These are phyloP conservation scores for Ophiostoma piceae DNA, from an alignment of 2,329 filamentous ascomycete genomes.

Conservation along the genomic window DNA sequence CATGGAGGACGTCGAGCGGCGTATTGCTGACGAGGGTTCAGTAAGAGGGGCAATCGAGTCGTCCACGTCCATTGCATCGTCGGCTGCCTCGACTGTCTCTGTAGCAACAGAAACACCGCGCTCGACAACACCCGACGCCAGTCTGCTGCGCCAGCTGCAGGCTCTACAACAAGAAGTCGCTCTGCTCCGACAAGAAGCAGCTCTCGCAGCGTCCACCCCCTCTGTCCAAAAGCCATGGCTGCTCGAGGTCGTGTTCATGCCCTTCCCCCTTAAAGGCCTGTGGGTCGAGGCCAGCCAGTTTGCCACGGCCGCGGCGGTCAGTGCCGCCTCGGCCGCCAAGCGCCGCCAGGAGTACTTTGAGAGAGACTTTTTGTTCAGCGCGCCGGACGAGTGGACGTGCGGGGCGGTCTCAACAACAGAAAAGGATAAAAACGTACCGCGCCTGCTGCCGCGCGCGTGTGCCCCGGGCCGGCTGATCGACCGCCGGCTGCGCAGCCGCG, in stretches of 20 bases:
- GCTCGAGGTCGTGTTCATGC: constrained; percentile 69
- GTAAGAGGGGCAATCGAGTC: constrained; percentile 35
- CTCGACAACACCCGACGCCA: constrained; percentile 14
- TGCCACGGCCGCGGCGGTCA: constrained; percentile 31
- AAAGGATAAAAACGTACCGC: constrained; percentile 49
- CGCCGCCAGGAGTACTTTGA: constrained; percentile 31
- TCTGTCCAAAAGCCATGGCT: constrained; percentile 54
- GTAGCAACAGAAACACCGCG: neutral
- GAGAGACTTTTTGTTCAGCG: constrained; percentile 17
- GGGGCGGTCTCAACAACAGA: constrained; percentile 36
- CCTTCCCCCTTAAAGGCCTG: constrained; percentile 57
- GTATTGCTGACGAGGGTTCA: constrained; percentile 41
- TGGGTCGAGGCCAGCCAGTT: constrained; percentile 51
- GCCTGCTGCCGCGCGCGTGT: constrained; percentile 65
- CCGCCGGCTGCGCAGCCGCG: constrained; percentile 67
- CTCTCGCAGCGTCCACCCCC: neutral
- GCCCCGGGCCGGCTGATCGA: constrained; percentile 58
- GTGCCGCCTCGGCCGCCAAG: constrained; percentile 24
- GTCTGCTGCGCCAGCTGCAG: constrained; percentile 43
- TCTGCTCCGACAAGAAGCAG: neutral
- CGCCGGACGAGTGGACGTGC: constrained; percentile 47
- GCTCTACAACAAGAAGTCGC: constrained; percentile 29
- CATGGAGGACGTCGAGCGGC: constrained; percentile 55
- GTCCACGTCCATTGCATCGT: constrained; percentile 31
- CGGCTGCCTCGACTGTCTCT: constrained; percentile 41